Base-by-base conservation (phyloP, 2,329 filamentous ascomycete genomes). In the Blumeriella jaapii region DNA sequence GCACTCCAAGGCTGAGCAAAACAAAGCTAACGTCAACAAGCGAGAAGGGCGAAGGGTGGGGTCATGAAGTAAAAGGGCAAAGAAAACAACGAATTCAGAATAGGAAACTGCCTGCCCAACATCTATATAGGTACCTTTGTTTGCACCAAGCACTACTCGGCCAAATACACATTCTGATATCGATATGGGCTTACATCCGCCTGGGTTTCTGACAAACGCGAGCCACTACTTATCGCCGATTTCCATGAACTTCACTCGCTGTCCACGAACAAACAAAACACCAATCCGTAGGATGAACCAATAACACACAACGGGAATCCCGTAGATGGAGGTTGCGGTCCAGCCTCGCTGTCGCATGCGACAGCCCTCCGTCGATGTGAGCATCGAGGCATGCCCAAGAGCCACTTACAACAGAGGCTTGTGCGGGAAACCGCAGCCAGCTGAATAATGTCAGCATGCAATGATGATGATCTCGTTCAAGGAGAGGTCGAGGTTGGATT, bases 151-250 rank as follows among this genome's bases (percentile, higher is more conserved):
- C 7, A 27, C 16, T 27, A 19, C 23, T 33, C 14, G 14, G 10
- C n/a, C 3, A 6, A 11, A 10, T 5, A 22, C 10, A 23, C 3
- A 4, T 26, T 32, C 16, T 31, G 16, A 25, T 20, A 27, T 18
- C 6, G 20, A 13, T 18, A 16, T 29, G 10, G 30, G 11, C 33
- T 33, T 19, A 28, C 8, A 8, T 12, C 15, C 13, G 12, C 14
- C 11, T 24, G 20, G 25, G 33, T 15, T 32, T 20, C 31, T 42
- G 26, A 42, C 40, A 39, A 42, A 42, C 40, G 40, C 33, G 37
- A n/a, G 18, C n/a, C 11, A 28, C 10, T 17, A 22, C 19, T 39
- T 39, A 39, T 34, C 25, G 14, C 40, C 36, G 34, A 24, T 29
- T 24, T 32, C 27, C 25, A 37, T 17, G n/a, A 12, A 15, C 13